Conservation (phyloP, 1,139 yeast species). For the Geotrichum bryndzae region DNA sequence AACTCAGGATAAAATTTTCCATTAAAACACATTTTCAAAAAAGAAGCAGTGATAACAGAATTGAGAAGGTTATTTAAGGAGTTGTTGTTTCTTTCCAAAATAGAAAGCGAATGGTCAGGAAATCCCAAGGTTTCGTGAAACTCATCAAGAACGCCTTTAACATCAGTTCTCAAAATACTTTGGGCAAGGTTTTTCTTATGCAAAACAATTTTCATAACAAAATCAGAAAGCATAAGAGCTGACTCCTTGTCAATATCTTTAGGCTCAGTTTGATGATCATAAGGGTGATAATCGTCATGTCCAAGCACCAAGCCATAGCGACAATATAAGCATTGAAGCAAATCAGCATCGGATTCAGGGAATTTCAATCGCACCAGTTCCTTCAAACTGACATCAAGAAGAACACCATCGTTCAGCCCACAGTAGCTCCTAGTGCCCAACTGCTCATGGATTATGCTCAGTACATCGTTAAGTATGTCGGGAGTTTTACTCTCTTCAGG, state of each 20-base stretch:
- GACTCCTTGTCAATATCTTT: conserved; percentile 42
- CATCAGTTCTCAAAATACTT: conserved; percentile 49
- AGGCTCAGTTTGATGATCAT: conserved; percentile 57
- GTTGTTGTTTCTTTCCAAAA: conserved; percentile 37
- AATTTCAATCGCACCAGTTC: conserved; percentile 45
- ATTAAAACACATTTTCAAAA: conserved; percentile 51
- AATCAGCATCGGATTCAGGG: conserved; percentile 47
- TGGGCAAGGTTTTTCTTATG: conserved; percentile 54
- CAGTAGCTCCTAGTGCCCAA: conserved; percentile 68
- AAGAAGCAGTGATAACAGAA: conserved; percentile 44
- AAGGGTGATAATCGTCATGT: conserved; percentile 54
- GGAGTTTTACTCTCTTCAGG: conserved; percentile 24
- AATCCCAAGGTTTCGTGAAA: conserved; percentile 70
- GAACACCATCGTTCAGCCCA: conserved; percentile 55
- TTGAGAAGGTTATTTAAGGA: conserved; percentile 49
- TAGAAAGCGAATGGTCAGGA: conserved; percentile 41
- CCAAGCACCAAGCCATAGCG: conserved; percentile 63
- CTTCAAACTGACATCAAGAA: conserved; percentile 55
- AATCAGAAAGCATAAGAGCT: conserved; percentile 54
- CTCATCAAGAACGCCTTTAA: conserved; percentile 65
- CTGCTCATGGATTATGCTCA: conserved; percentile 63
- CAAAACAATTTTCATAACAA: conserved; percentile 58
- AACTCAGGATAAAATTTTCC: conserved; percentile 48
- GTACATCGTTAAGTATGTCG: conserved; percentile 39
- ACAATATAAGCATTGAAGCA: conserved; percentile 73